These are phyloP conservation scores for Cystobasidium onofrii DNA, from an alignment of 768 basidiomycete genomes.

Conservation along the genomic window DNA sequence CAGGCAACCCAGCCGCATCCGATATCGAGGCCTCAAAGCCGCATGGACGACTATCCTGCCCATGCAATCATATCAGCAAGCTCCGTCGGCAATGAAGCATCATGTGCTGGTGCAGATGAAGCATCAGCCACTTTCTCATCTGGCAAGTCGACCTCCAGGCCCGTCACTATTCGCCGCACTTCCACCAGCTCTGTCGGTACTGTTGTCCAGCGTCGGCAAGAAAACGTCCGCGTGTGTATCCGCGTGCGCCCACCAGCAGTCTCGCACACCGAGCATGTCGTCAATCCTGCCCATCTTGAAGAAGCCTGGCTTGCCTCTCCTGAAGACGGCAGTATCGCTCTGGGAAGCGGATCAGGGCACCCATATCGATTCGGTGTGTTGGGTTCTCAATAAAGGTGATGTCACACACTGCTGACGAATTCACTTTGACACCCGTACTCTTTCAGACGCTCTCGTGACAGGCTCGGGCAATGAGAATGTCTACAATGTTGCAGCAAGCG, in stretches of 20 bases:
- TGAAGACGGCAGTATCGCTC: background rate
- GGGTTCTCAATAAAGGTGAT: no score
- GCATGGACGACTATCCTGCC: background rate
- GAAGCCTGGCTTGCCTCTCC: slow-evolving; percentile 34
- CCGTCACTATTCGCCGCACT: background rate
- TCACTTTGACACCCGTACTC: no score
- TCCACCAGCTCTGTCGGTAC: background rate
- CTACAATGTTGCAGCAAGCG: slow-evolving; percentile 37
- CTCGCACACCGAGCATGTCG: slow-evolving; percentile 7
- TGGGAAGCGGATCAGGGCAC: slow-evolving; percentile 10
- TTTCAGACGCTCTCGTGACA: slow-evolving; percentile 41
- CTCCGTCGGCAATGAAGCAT: background rate
- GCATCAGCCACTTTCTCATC: background rate
- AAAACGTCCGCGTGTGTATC: slow-evolving; percentile 41
- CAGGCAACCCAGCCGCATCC: background rate
- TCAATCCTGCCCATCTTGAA: slow-evolving; percentile 11
- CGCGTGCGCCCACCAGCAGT: slow-evolving; percentile 37
- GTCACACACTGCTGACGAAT: no score
- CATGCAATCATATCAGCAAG: background rate
- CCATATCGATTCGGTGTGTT: slow-evolving; percentile 36
- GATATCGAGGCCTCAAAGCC: background rate
- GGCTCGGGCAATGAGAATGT: slow-evolving; percentile 38
- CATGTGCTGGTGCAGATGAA: no score
- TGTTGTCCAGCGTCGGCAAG: background rate
- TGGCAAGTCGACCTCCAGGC: background rate